phyloP scores from a whole-genome alignment of 2,329 filamentous ascomycete species.

The Chrysoporthe austroafricana region DNA sequence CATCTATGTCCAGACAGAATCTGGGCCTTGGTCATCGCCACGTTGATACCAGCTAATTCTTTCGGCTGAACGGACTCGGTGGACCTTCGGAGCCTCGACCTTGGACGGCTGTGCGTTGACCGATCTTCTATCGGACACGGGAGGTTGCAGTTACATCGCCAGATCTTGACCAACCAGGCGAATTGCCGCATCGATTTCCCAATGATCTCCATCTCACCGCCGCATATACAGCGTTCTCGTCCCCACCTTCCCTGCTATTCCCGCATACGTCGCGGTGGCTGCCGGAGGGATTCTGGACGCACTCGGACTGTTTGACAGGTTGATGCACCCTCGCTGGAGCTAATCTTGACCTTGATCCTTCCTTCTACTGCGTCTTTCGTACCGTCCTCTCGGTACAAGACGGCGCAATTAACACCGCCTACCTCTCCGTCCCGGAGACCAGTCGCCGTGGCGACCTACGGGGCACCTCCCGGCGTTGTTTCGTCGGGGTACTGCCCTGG shows the following conservation, averaged over 20 bases:
- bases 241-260: conserved; percentile 10
- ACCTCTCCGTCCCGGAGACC: conserved; percentile 33
- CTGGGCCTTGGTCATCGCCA: background rate
- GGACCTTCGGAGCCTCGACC: background rate
- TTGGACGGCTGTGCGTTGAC: background rate
- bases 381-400: conserved; percentile 13
- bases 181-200: conserved; percentile 7
- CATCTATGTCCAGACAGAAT: background rate
- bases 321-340: background rate
- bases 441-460: conserved; percentile 43
- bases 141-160: conserved; percentile 15
- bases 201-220: conserved; percentile 16
- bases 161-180: conserved; percentile 20
- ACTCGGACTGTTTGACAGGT: conserved; percentile 6
- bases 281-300: background rate
- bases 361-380: background rate
- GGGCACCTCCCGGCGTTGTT: conserved; percentile 32
- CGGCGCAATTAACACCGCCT: conserved; percentile 15
- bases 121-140: background rate
- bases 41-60: background rate
- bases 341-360: background rate
- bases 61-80: background rate
- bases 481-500: conserved; percentile 29
- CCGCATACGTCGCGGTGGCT: conserved; percentile 10
- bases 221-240: conserved; percentile 16